Conservation (phyloP, 2,329 filamentous ascomycete species). For the Pseudogymnoascus sp. region DNA sequence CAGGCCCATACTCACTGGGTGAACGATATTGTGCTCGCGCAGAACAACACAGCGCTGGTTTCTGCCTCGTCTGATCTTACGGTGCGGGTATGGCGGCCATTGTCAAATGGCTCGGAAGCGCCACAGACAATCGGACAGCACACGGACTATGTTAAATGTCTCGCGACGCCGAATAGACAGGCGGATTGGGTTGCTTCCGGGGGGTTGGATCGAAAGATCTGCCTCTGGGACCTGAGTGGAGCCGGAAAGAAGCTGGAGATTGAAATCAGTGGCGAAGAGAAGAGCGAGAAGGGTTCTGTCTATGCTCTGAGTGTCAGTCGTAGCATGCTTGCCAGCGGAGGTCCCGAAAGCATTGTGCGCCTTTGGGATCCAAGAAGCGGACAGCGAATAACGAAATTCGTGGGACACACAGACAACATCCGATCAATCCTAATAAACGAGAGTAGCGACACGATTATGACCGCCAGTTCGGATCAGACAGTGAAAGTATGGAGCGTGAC, state of each 20-base stretch:
- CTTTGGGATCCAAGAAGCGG: slow-evolving; percentile 87
- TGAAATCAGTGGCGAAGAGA: slow-evolving; percentile 73
- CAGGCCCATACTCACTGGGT: slow-evolving; percentile 74
- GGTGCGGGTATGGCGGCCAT: slow-evolving; percentile 70
- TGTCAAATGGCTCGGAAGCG: slow-evolving; percentile 52
- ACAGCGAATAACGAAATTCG: slow-evolving; percentile 88
- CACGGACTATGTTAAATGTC: slow-evolving; percentile 90
- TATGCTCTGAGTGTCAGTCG: slow-evolving; percentile 79
- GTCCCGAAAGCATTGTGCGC: slow-evolving; percentile 85
- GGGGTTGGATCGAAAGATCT: slow-evolving; percentile 85
- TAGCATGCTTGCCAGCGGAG: slow-evolving; percentile 79
- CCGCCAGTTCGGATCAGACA: slow-evolving; percentile 89
- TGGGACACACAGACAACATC: slow-evolving; percentile 92
- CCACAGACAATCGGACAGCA: slow-evolving; percentile 82
- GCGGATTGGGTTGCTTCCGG: slow-evolving; percentile 88
- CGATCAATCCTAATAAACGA: slow-evolving; percentile 84
- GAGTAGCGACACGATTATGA: slow-evolving; percentile 83
- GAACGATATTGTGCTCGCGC: slow-evolving; percentile 61
- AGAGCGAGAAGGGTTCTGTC: slow-evolving; percentile 83
- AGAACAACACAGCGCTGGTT: slow-evolving; percentile 56
- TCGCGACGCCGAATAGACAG: slow-evolving; percentile 64
- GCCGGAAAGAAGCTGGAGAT: slow-evolving; percentile 81
- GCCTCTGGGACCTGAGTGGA: slow-evolving; percentile 86
- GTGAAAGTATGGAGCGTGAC: slow-evolving; percentile 97
- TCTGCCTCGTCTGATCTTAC: slow-evolving; percentile 68